Evolutionary conservation across 2,329 filamentous ascomycete species (phyloP), one percentile per base, ranked within the genome.

Genomic region (Aspergillus pseudotamarii): DNA sequence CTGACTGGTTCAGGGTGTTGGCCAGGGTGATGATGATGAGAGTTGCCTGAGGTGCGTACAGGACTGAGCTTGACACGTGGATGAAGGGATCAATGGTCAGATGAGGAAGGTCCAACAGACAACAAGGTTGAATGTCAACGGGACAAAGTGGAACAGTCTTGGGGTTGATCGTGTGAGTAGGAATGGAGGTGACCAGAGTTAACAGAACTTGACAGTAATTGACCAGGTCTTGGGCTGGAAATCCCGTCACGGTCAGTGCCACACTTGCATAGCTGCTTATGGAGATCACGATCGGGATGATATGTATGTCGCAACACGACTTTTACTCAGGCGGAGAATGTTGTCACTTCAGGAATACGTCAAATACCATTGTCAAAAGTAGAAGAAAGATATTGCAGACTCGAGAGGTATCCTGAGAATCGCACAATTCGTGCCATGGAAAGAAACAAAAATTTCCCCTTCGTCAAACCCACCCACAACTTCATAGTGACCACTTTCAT

Each of bases 331-430:
- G 14, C 8, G 45, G 6, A 16, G 14, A 50, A 50, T 6, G 16
- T 30, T 14, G 16, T 19, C 23, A 30, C 16, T 54, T 28, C 9
- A 54, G 10, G 51, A 54, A 36, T 11, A 54, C 9, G 10, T n/a
- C 14, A 54, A 34, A 54, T 12, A 36, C 10, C 19, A 23, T 34
- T 34, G 21, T 12, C 19, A 55, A 38, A 38, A 14, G 21, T 26
- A 55, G 51, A 55, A 55, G 34, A 23, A 55, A 55, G 21, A 36
- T 19, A 36, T 55, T 55, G 21, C n/a, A 23, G 32, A 38, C 51
- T 55, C 30, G 51, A 55, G 30, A 55, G 51, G 51, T 55, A 55
- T 38, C 51, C 51, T 54, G 12, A 36, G 51, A 54, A 54, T 34
- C 32, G 16, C 30, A n/a, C 23, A 16, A 10, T 48, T 11, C 21